Evolutionary conservation across 2,329 filamentous ascomycete genomes (phyloP), one percentile per base, ranked within the genome.

Genomic region (Alternaria triticina): DNA sequence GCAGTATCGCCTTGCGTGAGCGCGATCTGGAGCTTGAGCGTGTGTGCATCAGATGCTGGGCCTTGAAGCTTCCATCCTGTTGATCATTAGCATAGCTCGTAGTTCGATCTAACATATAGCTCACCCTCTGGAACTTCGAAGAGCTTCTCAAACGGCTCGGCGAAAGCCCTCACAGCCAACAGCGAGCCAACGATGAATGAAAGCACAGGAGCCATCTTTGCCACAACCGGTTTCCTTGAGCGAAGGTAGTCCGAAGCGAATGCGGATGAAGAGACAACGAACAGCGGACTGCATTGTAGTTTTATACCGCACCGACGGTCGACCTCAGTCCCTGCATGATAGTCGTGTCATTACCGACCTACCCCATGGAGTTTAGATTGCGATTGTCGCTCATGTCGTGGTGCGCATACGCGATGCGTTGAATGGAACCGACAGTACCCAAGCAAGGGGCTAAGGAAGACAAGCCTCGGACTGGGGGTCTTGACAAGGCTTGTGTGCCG

Each of bases 11-110:
- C 67, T 56, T 77, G 75, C 52, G 70, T 68, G 17, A 78, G 69
- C 20, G 74, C 75, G 51, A 78, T 76, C 57, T 77, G 72, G 25
- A 78, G 67, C 55, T 64, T 72, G 44, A 78, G 67, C 13, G 66
- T 54, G 47, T 75, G 64, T 25, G 62, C 65, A 45, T 69, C 67
- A 7, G 64, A 58, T 33, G 74, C 71, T 4, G 54, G 54, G 43
- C 65, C 65, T 46, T 68, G 62, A 13, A 69, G 55, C 45, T 68
- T 72, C 73, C 73, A 75, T 67, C 73, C 73, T 75, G 27, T 5
- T 12, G 13, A 43, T 22, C 5, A 8, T 67, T 20, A 64, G 40
- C 30, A 49, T 23, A 30, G 4, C 46, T 7, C 27, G 9, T 17
- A 27, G 36, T 17, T 54, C 15, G 30, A 33, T 22, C 3, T 20